Evolutionary conservation across 164 flowering plant species (phyloP), one percentile per base, ranked within the genome.

Genomic region (Chimonanthus praecox): DNA sequence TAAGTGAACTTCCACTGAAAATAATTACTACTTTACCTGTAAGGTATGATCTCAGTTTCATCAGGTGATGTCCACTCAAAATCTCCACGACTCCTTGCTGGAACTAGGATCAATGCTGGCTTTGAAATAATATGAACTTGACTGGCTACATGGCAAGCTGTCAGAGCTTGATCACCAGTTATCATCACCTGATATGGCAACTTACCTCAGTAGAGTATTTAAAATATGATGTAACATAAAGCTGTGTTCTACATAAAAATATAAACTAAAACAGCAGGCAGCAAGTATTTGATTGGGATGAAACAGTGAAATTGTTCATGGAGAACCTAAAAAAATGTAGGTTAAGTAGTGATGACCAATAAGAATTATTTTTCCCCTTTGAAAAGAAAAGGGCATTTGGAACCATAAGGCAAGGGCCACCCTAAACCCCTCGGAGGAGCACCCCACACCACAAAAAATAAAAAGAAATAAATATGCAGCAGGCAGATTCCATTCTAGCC

Each of bases 131-230:
- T 93, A 84, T 90, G 88, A 72, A 95, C 99, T 90, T 95, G 97
- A 72, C 91, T 73, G 73, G 97, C 99, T 74, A 95, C 99, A 84
- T 95, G 93, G 83, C 98, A 93, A 68, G 99, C 99, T 65, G 98
- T 95, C 82, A 95, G 79, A 72, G 98, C 94, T 87, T 93, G 99
- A 80, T 95, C 99, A 66, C 99, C 99, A 74, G 99, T 93, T 66
- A 95, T 95, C 99, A 95, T 95, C 51, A 83, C 97, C 99, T 95
- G 70, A 66, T 18, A 78, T 44, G 47, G 66, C 71, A 71, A 9
- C 44, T 67, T 77, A 10, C 45, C 18, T 49, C 54, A 66, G 46
- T 64, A 13, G 15, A 71, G 67, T 43, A 73, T 47, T 69, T 16
- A 58, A n/a, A 58, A 44, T 33, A 33, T 33, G 33, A 33, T 1